Conservation (phyloP, 148 eudicot species). For the Rhododendron ovatum region DNA sequence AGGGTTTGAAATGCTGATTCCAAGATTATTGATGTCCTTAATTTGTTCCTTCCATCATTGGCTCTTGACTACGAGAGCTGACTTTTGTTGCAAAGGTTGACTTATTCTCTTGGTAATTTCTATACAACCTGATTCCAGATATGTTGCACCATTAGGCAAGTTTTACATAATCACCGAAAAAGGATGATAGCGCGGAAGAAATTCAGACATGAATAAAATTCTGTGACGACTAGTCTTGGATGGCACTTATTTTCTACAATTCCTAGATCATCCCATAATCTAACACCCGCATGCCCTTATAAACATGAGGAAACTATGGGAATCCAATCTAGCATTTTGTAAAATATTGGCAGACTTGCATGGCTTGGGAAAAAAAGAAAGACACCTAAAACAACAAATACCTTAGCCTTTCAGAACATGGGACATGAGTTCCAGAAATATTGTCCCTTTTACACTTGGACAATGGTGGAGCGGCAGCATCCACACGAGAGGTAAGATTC, state of each 20-base stretch:
- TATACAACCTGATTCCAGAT: neutral
- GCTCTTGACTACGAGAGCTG: neutral
- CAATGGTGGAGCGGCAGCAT: neutral
- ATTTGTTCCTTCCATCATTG: neutral
- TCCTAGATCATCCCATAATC: neutral
- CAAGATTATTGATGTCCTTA: neutral
- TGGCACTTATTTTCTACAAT: neutral
- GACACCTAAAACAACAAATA: neutral
- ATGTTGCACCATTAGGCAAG: constrained; percentile 3
- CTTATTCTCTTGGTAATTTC: neutral
- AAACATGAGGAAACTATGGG: neutral
- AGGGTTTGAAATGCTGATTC: neutral
- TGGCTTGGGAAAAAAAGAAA: neutral
- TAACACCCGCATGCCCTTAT: neutral
- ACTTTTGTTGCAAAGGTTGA: neutral
- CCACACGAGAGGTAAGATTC: neutral
- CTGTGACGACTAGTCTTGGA: neutral
- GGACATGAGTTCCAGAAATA: neutral
- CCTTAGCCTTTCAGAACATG: constrained; percentile 13
- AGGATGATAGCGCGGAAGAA: neutral
- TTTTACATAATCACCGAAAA: neutral
- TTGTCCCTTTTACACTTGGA: constrained; percentile 2
- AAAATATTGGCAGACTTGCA: neutral
- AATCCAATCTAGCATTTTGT: neutral
- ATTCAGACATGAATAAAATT: neutral